Base-by-base conservation (phyloP, 495 filamentous ascomycete species). In the Xylaria longipes region DNA sequence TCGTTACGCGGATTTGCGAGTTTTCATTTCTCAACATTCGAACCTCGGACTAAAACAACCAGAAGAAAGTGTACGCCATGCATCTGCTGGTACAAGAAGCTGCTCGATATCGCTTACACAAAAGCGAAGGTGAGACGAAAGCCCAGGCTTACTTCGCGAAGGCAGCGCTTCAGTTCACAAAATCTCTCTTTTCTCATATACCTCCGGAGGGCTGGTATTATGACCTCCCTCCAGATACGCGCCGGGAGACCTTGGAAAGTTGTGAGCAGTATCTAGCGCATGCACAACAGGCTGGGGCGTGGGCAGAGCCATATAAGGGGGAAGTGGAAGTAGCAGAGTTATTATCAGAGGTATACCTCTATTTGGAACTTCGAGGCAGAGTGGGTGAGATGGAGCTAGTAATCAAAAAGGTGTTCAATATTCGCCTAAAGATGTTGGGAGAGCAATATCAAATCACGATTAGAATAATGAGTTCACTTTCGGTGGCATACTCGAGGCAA, bases 61-160 rank as follows among this genome's bases (percentile, higher is more conserved):
- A 12, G 5, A 54, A 41, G 22, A 33, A 64, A 27, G 37, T 22
- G 29, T 78, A 76, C 46, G 74, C 73, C 31, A 78, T 78, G 70
- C 74, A 78, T 35, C 74, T 74, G 57, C 72, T 78, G 25, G 74
- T 76, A 15, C 76, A 78, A 11, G 76, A 78, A 57, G 76, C 74
- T 46, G 71, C 62, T 17, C 69, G 63, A 69, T 78, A 76, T 25
- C 62, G 64, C 33, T 66, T 78, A 7, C 52, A 25, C 31, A 31
- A 31, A 33, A 27, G 31, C 17, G 52, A 65, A 63, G 35, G 41
- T 17, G 3, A 31, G 9, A 61, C 43, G 54, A 41, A 73, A 58
- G 73, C 63, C 43, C 48, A 73, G 35, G 52, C 39, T 11, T 63
- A 66, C 54, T 78, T 76, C 61, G 74, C 67, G 29, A 68, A 37